These are phyloP conservation scores for Glycine tomentella DNA, from an alignment of 306 rosid species.

Conservation along the genomic window DNA sequence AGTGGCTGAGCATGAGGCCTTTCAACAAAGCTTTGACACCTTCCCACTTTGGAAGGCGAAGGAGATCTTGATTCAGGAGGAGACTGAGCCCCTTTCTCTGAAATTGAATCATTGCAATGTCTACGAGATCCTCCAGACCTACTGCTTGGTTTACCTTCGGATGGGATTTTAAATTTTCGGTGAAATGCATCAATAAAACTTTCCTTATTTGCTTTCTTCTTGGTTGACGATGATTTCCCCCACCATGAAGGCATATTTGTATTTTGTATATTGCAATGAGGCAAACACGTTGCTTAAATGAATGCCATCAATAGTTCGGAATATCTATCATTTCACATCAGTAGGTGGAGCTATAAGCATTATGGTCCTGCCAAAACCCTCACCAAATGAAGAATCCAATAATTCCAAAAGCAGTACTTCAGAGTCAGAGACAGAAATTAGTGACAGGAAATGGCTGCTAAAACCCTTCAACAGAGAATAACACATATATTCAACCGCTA, in stretches of 20 bases:
- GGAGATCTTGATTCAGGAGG: conserved; percentile 84
- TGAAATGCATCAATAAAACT: conserved; percentile 76
- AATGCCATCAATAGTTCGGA: conserved; percentile 41
- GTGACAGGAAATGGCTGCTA: conserved; percentile 1
- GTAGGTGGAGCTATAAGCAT: conserved; percentile 20
- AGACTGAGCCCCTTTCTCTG: conserved; percentile 77
- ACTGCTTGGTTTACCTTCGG: conserved; percentile 66
- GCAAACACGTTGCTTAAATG: conserved; percentile 32
- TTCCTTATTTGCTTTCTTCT: conserved; percentile 84
- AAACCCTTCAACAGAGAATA: conserved; percentile 56
- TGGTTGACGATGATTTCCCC: conserved; percentile 66
- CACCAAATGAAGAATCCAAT: conserved; percentile 36
- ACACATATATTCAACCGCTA: conserved; percentile 12
- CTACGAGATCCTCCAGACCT: conserved; percentile 68
- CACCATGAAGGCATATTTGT: conserved; percentile 89
- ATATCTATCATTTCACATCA: conserved; percentile 36
- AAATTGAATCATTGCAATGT: conserved; percentile 71
- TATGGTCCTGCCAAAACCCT: conserved; percentile 41
- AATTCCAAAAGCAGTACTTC: conserved; percentile 44
- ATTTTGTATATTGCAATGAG: conserved; percentile 34
- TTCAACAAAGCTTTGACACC: conserved; percentile 92
- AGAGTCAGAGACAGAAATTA: conserved; percentile 23
- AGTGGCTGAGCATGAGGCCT: conserved; percentile 85
- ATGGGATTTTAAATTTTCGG: conserved; percentile 69
- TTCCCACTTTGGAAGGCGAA: conserved; percentile 83